Conservation (phyloP, 768 basidiomycete species). For the Nevesoporus exiguus region DNA sequence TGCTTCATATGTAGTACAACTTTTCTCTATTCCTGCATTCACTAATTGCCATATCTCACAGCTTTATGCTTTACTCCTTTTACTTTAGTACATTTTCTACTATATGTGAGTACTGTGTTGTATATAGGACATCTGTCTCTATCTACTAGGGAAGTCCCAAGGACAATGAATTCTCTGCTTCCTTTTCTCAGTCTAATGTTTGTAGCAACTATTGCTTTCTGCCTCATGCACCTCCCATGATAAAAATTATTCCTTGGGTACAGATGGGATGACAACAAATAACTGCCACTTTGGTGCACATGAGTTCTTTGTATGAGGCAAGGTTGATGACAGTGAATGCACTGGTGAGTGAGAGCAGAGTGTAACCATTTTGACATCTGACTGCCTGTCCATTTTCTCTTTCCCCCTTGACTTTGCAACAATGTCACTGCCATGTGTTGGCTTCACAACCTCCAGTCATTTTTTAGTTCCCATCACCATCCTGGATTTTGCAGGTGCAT, state of each 20-base stretch:
- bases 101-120: too few species aligned
- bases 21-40: too few species aligned
- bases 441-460: neutral
- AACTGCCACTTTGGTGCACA: conserved; percentile 19
- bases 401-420: conserved; percentile 1
- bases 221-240: conserved; percentile 5
- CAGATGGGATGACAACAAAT: conserved; percentile 29
- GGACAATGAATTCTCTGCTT: neutral
- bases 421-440: neutral
- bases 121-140: too few species aligned
- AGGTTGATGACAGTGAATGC: conserved; percentile 6
- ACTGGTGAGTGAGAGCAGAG: conserved; percentile 3
- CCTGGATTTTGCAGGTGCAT: neutral
- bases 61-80: too few species aligned
- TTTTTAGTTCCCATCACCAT: neutral
- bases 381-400: neutral
- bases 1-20: too few species aligned
- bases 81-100: too few species aligned
- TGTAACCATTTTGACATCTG: neutral
- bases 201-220: neutral
- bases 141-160: too few species aligned
- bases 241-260: conserved; percentile 26
- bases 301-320: neutral
- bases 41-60: neutral
- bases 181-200: neutral